A percentile compares a stretch with the other conserved stretches of the same genome.
Conservation (phyloP, 202 grass and related monocot genomes). For the Miscanthus sacchariflorus region DNA sequence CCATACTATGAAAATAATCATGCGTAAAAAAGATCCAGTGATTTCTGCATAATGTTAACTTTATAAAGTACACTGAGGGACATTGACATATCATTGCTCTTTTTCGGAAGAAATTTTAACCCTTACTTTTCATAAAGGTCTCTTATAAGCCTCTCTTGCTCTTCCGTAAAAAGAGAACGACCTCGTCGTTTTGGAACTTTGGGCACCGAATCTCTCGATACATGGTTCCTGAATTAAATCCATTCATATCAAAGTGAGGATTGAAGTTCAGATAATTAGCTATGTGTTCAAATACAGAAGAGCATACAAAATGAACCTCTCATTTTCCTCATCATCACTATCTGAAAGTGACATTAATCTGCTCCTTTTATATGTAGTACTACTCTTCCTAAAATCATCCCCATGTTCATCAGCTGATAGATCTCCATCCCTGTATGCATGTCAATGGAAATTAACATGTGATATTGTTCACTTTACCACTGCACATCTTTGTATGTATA, state of each 20-base stretch:
- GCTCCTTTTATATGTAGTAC: conserved; percentile 55
- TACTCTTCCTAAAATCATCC: conserved; percentile 51
- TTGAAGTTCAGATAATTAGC: conserved; percentile 37
- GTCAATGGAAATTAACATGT: conserved; percentile 30
- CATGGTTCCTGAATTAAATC: conserved; percentile 51
- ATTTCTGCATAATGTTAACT: not conserved
- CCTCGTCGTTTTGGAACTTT: conserved; percentile 59
- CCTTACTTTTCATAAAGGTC: conserved; percentile 84
- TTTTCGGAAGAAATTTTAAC: conserved; percentile 38
- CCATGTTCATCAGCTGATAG: conserved; percentile 58
- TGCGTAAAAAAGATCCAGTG: not conserved
- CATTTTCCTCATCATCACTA: conserved; percentile 58
- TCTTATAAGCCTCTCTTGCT: conserved; percentile 72
- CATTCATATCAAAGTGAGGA: conserved; percentile 42
- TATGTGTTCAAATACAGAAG: conserved; percentile 39
- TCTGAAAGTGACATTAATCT: conserved; percentile 53
- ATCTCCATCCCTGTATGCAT: conserved; percentile 63
- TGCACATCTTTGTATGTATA: conserved; percentile 6
- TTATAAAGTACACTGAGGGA: conserved; percentile 18
- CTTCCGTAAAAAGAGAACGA: conserved; percentile 66
- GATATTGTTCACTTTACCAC: conserved; percentile 21
- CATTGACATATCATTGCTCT: conserved; percentile 13
- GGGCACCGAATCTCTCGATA: conserved; percentile 51
- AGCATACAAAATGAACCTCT: conserved; percentile 55
- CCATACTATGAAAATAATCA: conserved; percentile 19